Evolutionary conservation across 352 stramenopile species (phyloP).

Genomic region (Thraustochytrium striatum): DNA sequence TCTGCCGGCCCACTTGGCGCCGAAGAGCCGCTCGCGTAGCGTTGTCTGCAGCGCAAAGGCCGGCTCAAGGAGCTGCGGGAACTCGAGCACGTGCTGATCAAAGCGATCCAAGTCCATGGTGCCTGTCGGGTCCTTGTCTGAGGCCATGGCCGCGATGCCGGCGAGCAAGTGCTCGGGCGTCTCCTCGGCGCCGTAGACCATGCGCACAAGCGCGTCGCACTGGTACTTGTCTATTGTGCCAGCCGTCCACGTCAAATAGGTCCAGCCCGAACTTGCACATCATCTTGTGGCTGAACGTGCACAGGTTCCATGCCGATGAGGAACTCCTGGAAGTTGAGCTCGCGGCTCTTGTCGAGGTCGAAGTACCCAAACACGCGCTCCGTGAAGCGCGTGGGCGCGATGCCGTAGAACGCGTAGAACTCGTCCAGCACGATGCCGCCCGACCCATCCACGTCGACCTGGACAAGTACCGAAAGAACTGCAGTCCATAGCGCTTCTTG

Average conservation of each 20-base stretch:
- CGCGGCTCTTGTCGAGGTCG: conserved; percentile 30
- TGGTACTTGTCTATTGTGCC: conserved; percentile 40
- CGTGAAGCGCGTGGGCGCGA: conserved; percentile 5
- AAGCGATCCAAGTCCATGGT: conserved; percentile 1
- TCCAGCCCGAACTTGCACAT: conserved; percentile 29
- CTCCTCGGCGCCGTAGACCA: conserved; percentile 27
- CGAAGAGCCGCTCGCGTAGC: conserved; percentile 1
- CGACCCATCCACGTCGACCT: not conserved
- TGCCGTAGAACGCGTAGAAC: conserved; percentile 25
- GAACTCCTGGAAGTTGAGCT: conserved; percentile 44
- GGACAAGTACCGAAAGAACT: too few relatives aligned
- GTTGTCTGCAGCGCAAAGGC: conserved; percentile 4
- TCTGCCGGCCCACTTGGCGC: conserved; percentile 2
- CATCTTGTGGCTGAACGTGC: not conserved
- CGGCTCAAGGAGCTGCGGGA: not conserved
- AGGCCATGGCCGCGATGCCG: not conserved
- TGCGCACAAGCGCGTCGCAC: conserved; percentile 38
- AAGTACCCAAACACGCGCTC: conserved; percentile 37
- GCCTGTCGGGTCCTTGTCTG: not conserved
- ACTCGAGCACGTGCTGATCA: not conserved
- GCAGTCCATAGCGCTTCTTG: too few relatives aligned
- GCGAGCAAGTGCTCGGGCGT: not conserved
- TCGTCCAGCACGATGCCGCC: conserved; percentile 30
- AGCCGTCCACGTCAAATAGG: conserved; percentile 36
- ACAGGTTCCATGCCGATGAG: conserved; percentile 46